Conservation (phyloP, 306 rosid genomes). For the Hippophae rhamnoides region DNA sequence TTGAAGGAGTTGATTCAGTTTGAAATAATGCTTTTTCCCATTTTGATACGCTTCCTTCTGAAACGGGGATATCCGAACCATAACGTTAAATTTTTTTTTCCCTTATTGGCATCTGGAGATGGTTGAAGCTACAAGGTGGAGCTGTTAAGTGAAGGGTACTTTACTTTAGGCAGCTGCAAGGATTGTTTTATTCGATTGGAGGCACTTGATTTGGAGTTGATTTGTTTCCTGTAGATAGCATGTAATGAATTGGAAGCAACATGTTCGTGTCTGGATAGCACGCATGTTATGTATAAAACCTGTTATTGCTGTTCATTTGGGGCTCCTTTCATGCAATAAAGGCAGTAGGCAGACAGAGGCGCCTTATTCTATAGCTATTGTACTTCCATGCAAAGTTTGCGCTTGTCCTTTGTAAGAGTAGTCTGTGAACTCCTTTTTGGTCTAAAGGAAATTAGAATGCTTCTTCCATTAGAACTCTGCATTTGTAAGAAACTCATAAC, state of each 20-base stretch:
- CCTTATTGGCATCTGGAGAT: constrained; percentile 21
- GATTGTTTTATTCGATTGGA: constrained; percentile 16
- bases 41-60: background rate
- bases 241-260: constrained; percentile 18
- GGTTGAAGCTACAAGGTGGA: constrained; percentile 21
- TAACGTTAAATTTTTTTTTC: constrained; percentile 20
- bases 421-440: no score
- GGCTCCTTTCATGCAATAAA: background rate
- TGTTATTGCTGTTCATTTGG: background rate
- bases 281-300: background rate
- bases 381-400: no score
- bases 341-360: no score
- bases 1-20: constrained; percentile 62
- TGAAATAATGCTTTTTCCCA: constrained; percentile 29
- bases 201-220: constrained; percentile 13
- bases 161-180: constrained; percentile 12
- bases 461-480: no score
- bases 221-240: constrained; percentile 33
- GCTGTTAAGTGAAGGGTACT: constrained; percentile 10
- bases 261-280: constrained; percentile 1
- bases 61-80: background rate
- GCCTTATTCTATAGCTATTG: no score
- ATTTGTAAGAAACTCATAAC: no score
- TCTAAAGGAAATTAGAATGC: no score
- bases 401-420: no score